phyloP scores from a whole-genome alignment of 78 protist species.

The Emiliania huxleyi region DNA sequence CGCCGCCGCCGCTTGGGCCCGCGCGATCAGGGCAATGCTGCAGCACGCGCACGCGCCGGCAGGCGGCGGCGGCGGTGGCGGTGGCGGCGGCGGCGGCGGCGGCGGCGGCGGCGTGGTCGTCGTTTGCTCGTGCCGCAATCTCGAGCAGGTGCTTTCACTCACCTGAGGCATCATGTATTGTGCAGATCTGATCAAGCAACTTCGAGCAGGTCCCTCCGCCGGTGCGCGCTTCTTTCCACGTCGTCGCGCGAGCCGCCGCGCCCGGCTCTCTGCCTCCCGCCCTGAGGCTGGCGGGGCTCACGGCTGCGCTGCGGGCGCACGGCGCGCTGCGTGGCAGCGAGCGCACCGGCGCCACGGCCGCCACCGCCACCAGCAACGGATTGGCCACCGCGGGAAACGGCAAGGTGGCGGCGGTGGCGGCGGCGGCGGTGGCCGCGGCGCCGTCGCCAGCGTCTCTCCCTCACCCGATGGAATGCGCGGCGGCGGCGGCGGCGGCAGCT shows the following conservation, averaged over 20 bases:
- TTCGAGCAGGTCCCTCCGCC: too few species aligned
- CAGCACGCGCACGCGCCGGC: background rate
- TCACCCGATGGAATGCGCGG: too few species aligned
- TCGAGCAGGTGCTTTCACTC: background rate
- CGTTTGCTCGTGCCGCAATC: background rate
- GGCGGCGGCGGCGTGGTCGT: background rate
- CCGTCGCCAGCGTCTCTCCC: too few species aligned
- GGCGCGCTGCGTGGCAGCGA: background rate
- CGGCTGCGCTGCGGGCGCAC: background rate
- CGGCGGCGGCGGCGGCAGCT: too few species aligned
- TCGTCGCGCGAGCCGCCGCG: background rate
- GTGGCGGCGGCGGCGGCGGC: background rate
- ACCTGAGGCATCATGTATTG: too few species aligned
- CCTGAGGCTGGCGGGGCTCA: background rate
- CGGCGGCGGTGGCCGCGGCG: background rate
- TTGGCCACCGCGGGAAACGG: background rate
- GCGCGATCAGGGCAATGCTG: background rate
- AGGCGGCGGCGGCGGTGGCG: background rate
- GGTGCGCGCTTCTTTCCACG: background rate
- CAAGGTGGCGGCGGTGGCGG: background rate
- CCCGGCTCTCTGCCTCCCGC: background rate
- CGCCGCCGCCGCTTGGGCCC: background rate
- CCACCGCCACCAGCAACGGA: background rate
- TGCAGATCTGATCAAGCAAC: too few species aligned
- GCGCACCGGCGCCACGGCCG: background rate